A percentile compares a stretch with the other conserved stretches of the same genome.
Evolutionary conservation across 768 basidiomycete species (phyloP).

Genomic region (Wakefieldia striispora): DNA sequence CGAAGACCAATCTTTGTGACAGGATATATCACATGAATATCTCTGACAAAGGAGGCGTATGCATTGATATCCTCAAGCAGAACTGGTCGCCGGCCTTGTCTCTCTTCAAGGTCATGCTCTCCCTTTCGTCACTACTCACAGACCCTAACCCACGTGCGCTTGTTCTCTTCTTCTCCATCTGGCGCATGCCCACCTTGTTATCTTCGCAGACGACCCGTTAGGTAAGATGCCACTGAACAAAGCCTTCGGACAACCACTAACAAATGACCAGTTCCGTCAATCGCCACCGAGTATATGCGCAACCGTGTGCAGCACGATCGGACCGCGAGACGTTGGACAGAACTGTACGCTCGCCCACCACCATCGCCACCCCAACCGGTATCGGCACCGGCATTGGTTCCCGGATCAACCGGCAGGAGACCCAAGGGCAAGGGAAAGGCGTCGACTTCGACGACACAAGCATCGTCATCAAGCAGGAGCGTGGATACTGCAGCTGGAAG

Average conservation of each 20-base stretch:
- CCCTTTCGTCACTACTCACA: slow-evolving; percentile 86
- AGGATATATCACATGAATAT: slow-evolving; percentile 93
- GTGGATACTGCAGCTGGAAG: slow-evolving; percentile 1
- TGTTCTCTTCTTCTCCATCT: neutral
- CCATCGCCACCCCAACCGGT: slow-evolving; percentile 18
- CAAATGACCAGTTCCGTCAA: slow-evolving; percentile 53
- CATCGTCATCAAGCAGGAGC: slow-evolving; percentile 5
- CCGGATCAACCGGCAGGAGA: slow-evolving; percentile 15
- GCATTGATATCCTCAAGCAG: slow-evolving; percentile 89
- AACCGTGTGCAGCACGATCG: slow-evolving; percentile 71
- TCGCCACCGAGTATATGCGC: slow-evolving; percentile 66
- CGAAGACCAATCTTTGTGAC: neutral
- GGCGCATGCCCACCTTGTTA: slow-evolving; percentile 8
- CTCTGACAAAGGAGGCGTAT: slow-evolving; percentile 73
- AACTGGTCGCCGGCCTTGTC: slow-evolving; percentile 95
- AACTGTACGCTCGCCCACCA: slow-evolving; percentile 59
- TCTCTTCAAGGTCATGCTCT: slow-evolving; percentile 92
- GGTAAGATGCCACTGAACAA: slow-evolving; percentile 38
- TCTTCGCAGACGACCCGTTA: slow-evolving; percentile 60
- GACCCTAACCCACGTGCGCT: slow-evolving; percentile 90
- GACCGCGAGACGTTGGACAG: slow-evolving; percentile 78
- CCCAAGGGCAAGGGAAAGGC: slow-evolving; percentile 39
- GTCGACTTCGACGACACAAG: slow-evolving; percentile 7
- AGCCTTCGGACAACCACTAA: neutral
- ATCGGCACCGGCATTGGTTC: slow-evolving; percentile 8